Evolutionary conservation across 805 yeast species (phyloP).

Genomic region (Yamadazyma tumulicola): DNA sequence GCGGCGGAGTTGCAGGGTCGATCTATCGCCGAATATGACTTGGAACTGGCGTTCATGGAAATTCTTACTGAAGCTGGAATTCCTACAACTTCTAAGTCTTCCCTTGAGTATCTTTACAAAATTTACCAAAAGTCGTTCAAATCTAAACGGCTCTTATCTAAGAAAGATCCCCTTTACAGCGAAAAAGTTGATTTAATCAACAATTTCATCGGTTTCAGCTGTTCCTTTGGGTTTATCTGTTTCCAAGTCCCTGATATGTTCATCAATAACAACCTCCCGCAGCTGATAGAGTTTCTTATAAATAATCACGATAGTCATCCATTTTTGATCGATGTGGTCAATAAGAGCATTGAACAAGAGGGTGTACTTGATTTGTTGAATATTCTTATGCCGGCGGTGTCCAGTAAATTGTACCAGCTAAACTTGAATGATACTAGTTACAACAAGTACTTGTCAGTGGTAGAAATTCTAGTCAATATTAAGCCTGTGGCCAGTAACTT

Average conservation of each 20-base stretch:
- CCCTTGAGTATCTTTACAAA: constrained; percentile 46
- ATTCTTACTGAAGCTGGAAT: constrained; percentile 53
- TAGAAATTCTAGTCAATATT: constrained; percentile 54
- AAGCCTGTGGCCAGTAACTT: constrained; percentile 62
- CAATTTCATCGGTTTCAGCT: constrained; percentile 46
- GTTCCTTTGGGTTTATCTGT: constrained; percentile 64
- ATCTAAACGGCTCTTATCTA: constrained; percentile 40
- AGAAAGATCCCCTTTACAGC: constrained; percentile 35
- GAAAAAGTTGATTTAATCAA: constrained; percentile 40
- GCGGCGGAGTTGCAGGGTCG: constrained; percentile 18
- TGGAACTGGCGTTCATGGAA: constrained; percentile 56
- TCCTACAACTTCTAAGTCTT: constrained; percentile 25
- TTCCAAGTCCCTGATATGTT: constrained; percentile 70
- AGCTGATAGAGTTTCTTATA: constrained; percentile 24
- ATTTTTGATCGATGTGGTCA: constrained; percentile 54
- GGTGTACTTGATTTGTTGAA: constrained; percentile 57
- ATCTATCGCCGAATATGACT: constrained; percentile 23
- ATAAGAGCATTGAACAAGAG: constrained; percentile 64
- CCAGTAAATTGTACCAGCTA: constrained; percentile 30
- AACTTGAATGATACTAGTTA: constrained; percentile 52
- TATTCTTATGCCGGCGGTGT: constrained; percentile 45
- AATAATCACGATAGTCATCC: constrained; percentile 15
- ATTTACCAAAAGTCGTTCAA: constrained; percentile 42
- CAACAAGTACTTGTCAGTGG: constrained; percentile 49
- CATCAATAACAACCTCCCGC: constrained; percentile 34